phyloP scores from a whole-genome alignment of 2,329 filamentous ascomycete genomes.

The Calonectria pteridis region DNA sequence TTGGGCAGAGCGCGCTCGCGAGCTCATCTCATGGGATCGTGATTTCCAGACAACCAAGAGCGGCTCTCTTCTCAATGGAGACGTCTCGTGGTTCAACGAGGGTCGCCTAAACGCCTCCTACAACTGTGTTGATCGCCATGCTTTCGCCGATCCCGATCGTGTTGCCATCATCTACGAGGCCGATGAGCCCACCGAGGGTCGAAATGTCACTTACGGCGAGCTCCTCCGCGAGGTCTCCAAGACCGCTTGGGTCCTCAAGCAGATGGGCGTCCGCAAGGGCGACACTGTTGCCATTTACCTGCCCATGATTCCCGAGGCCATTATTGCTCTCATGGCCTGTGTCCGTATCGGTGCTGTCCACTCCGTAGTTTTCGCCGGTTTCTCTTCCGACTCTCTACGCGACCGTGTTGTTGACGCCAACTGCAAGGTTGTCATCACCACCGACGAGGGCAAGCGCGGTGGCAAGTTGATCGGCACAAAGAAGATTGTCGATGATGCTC shows the following conservation, averaged over 20 bases:
- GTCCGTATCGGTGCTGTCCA: slow-evolving; percentile 94
- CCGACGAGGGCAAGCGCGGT: slow-evolving; percentile 97
- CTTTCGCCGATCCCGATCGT: slow-evolving; percentile 92
- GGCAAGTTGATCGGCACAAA: slow-evolving; percentile 98
- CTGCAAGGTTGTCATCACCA: slow-evolving; percentile 95
- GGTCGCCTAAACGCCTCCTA: slow-evolving; percentile 94
- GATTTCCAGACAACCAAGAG: slow-evolving; percentile 92
- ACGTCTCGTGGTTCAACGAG: slow-evolving; percentile 95
- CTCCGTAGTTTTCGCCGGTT: slow-evolving; percentile 97
- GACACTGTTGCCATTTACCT: slow-evolving; percentile 98
- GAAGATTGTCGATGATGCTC: slow-evolving; percentile 98
- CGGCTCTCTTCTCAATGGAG: slow-evolving; percentile 82
- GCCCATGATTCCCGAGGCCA: slow-evolving; percentile 97
- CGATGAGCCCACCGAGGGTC: slow-evolving; percentile 88
- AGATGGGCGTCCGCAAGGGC: slow-evolving; percentile 96
- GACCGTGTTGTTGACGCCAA: slow-evolving; percentile 93
- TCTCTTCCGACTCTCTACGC: slow-evolving; percentile 94
- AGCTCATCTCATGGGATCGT: slow-evolving; percentile 88
- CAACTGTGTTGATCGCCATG: slow-evolving; percentile 97
- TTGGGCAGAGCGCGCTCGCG: slow-evolving; percentile 88
- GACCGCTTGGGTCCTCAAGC: slow-evolving; percentile 88
- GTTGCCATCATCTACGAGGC: slow-evolving; percentile 99
- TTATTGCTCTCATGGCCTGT: slow-evolving; percentile 92
- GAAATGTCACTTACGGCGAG: slow-evolving; percentile 92
- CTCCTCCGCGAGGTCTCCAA: slow-evolving; percentile 92